A percentile compares a stretch with the other conserved stretches of the same genome.
Conservation (phyloP, 495 filamentous ascomycete species). For the Podospora bellae-mahoneyi region DNA sequence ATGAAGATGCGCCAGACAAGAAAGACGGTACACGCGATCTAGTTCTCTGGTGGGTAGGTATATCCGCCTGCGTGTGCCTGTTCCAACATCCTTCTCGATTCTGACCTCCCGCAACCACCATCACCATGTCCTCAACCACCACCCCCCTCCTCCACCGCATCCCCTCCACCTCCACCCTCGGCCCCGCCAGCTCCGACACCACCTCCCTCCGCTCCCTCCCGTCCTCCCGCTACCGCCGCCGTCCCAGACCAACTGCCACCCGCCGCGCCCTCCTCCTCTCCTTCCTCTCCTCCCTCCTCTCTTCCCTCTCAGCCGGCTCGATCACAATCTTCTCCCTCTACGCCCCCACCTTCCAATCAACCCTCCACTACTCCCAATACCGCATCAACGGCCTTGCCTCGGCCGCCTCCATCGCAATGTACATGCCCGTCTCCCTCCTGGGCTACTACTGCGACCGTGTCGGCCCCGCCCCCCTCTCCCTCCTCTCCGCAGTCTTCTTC, state of each 20-base stretch:
- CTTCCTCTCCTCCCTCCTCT: conserved; percentile 41
- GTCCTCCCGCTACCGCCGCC: conserved; percentile 21
- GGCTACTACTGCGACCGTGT: conserved; percentile 88
- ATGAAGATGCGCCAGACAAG: background rate
- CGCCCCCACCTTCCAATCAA: conserved; percentile 78
- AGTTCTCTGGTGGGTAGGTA: background rate
- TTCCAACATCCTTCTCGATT: background rate
- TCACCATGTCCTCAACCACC: background rate
- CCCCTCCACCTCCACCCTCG: conserved; percentile 34
- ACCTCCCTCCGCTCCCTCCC: conserved; percentile 37
- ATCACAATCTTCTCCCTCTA: conserved; percentile 89
- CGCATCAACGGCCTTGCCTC: conserved; percentile 88
- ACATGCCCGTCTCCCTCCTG: conserved; percentile 82
- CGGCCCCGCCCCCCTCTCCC: conserved; percentile 68
- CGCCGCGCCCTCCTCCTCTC: conserved; percentile 35
- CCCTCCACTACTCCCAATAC: conserved; percentile 80
- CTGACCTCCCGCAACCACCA: background rate
- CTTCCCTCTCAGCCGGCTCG: conserved; percentile 72
- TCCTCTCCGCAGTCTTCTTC: conserved; percentile 70
- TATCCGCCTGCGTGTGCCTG: too few species aligned
- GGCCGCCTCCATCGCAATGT: conserved; percentile 79
- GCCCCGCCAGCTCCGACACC: conserved; percentile 28
- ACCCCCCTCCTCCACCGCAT: conserved; percentile 25
- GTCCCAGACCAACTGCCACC: conserved; percentile 19
- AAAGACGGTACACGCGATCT: background rate